phyloP scores from a whole-genome alignment of 116 monocot genomes.

The Dioscorea cayenensis region DNA sequence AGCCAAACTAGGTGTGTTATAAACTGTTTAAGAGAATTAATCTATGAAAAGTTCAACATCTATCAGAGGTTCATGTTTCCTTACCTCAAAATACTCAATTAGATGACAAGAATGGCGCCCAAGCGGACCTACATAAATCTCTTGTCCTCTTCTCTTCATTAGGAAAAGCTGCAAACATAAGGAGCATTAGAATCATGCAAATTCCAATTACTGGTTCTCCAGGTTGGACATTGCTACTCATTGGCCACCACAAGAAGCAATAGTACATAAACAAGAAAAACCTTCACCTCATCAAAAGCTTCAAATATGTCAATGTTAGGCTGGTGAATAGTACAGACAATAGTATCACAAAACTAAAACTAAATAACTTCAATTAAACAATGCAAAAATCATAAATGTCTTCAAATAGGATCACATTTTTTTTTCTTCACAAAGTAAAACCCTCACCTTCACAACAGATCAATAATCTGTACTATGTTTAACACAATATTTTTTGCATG shows the following conservation, averaged over 20 bases:
- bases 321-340: constrained; percentile 72
- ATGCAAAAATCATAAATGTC: too few species aligned
- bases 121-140: constrained; percentile 70
- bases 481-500: too few species aligned
- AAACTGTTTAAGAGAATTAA: too few species aligned
- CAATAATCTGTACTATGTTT: too few species aligned
- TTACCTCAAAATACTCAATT: constrained; percentile 66
- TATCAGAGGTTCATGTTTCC: not conserved
- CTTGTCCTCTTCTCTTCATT: constrained; percentile 57
- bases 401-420: too few species aligned
- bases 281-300: constrained; percentile 51
- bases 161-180: constrained; percentile 38
- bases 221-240: not conserved
- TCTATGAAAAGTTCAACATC: not conserved
- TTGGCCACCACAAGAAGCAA: too few species aligned
- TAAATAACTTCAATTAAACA: too few species aligned
- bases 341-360: too few species aligned
- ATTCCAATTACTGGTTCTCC: too few species aligned
- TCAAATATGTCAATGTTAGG: constrained; percentile 75
- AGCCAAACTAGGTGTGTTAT: not conserved
- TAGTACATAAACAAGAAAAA: not conserved
- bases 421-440: too few species aligned
- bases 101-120: constrained; percentile 51
- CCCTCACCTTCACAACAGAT: too few species aligned
- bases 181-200: not conserved